Conservation (phyloP, 2,329 filamentous ascomycete species). For the Claviceps pazoutovae region DNA sequence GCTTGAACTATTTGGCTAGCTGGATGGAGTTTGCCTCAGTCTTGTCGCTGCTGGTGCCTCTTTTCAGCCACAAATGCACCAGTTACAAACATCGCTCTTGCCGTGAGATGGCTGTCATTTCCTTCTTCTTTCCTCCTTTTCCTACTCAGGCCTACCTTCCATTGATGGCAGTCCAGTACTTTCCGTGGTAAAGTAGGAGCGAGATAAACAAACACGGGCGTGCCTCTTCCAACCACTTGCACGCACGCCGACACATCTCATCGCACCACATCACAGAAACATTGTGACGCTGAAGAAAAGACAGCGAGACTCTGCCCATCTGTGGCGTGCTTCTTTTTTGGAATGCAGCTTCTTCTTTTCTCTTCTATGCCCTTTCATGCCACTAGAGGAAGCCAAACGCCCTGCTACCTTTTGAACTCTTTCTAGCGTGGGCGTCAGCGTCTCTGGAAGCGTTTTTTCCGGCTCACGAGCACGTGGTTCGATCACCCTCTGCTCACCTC, state of each 20-base stretch:
- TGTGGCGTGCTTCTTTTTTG: constrained; percentile 2
- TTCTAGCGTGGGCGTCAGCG: not conserved
- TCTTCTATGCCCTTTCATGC: not conserved
- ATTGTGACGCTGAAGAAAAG: not conserved
- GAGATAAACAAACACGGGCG: no score
- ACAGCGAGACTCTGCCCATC: not conserved
- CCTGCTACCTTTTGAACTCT: not conserved
- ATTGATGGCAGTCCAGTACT: no score
- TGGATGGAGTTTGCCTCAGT: not conserved
- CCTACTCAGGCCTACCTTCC: no score
- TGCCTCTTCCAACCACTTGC: no score
- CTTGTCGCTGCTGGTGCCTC: not conserved
- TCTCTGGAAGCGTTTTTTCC: not conserved
- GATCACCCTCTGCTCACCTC: not conserved
- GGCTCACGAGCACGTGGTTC: not conserved
- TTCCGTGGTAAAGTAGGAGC: no score
- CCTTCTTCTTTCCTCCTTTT: not conserved
- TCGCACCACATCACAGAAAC: not conserved
- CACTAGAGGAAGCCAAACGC: not conserved
- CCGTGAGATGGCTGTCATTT: no score
- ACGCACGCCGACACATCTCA: no score
- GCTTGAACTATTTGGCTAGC: not conserved
- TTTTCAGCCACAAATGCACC: not conserved
- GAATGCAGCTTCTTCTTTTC: constrained; percentile 1
- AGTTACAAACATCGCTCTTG: not conserved